Evolutionary conservation across 108 stramenopile species (phyloP).

Genomic region (Cyclotella sp.): DNA sequence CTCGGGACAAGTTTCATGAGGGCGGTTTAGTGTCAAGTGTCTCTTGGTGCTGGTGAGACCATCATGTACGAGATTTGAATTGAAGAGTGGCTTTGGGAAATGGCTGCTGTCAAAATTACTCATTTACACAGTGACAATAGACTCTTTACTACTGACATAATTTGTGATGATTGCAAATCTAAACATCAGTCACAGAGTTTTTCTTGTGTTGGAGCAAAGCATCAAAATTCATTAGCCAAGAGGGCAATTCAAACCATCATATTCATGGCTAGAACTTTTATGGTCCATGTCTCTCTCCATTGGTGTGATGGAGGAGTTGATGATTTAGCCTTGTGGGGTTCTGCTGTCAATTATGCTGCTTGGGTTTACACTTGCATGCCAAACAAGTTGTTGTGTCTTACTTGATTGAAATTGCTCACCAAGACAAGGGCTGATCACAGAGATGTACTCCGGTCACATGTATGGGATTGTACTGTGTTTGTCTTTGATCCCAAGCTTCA

Average conservation of each 20-base stretch:
- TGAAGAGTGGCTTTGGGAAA: conserved; percentile 24
- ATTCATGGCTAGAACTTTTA: conserved; percentile 37
- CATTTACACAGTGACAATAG: conserved; percentile 47
- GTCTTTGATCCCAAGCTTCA: conserved; percentile 43
- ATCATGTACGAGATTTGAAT: conserved; percentile 32
- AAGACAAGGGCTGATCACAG: conserved; percentile 1
- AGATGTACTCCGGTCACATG: conserved; percentile 24
- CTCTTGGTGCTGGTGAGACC: conserved; percentile 44
- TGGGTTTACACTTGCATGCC: conserved; percentile 47
- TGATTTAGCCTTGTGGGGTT: conserved; percentile 46
- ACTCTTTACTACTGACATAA: conserved; percentile 23
- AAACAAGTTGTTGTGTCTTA: not conserved
- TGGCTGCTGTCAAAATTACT: conserved; percentile 25
- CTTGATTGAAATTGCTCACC: conserved; percentile 30
- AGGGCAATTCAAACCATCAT: not conserved
- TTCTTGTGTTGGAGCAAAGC: not conserved
- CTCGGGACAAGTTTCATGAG: not conserved
- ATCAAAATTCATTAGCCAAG: conserved; percentile 1
- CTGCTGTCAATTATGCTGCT: conserved; percentile 53
- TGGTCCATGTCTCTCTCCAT: conserved; percentile 44
- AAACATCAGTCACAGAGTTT: conserved; percentile 25
- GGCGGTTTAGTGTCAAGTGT: conserved; percentile 44
- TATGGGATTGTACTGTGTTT: conserved; percentile 51
- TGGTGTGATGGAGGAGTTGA: conserved; percentile 34
- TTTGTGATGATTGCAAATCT: not conserved